Evolutionary conservation across 495 filamentous ascomycete genomes (phyloP).

Genomic region (Tuber umbilicatum): DNA sequence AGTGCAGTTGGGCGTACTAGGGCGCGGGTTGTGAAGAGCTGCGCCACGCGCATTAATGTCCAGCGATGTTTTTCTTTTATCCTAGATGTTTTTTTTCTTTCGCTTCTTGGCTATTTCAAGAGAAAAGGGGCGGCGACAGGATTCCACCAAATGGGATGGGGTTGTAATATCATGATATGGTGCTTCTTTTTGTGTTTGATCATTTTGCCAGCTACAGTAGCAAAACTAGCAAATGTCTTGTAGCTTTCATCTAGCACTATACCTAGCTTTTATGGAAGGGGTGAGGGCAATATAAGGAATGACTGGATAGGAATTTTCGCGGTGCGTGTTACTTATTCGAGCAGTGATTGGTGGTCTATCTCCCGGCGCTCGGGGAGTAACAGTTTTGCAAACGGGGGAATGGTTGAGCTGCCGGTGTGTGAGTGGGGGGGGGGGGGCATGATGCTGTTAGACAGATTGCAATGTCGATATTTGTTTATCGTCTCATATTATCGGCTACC

Average conservation of each 20-base stretch:
- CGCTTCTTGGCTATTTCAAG: background rate
- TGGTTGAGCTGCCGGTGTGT: background rate
- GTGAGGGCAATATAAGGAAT: background rate
- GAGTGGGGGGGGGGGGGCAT: background rate
- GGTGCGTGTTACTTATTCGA: background rate
- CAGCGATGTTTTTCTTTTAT: background rate
- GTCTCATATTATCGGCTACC: background rate
- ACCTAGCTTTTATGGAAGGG: background rate
- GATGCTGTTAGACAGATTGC: background rate
- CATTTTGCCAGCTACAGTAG: background rate
- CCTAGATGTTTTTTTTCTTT: background rate
- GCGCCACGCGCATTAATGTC: background rate
- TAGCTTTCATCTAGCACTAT: conserved; percentile 2
- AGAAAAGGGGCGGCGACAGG: background rate
- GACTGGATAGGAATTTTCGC: background rate
- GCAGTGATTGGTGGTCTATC: background rate
- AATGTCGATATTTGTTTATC: background rate
- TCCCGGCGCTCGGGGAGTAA: background rate
- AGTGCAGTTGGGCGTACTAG: background rate
- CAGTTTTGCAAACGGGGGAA: background rate
- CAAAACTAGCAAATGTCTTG: background rate
- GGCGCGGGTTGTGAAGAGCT: background rate
- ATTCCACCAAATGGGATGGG: background rate
- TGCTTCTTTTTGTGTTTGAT: background rate
- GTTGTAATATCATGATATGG: background rate